A percentile compares a stretch with the other conserved stretches of the same genome.
phyloP scores from a whole-genome alignment of 2,329 filamentous ascomycete genomes.

The Grosmannia clavigera region DNA sequence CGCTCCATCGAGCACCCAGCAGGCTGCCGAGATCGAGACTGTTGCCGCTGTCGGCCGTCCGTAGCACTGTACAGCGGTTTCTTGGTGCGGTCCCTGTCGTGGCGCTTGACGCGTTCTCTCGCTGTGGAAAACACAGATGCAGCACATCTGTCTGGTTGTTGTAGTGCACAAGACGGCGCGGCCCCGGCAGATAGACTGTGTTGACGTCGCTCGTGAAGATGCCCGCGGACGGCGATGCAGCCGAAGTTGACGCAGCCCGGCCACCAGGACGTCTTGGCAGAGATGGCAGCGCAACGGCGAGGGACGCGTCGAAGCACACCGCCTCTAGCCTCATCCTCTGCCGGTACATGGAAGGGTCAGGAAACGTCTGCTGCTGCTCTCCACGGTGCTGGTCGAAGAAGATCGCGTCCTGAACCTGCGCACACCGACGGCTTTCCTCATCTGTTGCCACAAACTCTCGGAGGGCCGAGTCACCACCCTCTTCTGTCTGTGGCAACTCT shows the following conservation, averaged over 20 bases:
- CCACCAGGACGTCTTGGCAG: background rate
- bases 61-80: background rate
- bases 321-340: slow-evolving; percentile 4
- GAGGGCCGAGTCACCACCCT: background rate
- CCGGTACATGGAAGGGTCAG: slow-evolving; percentile 9
- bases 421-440: background rate
- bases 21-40: slow-evolving; percentile 1
- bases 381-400: slow-evolving; percentile 2
- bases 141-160: slow-evolving; percentile 16
- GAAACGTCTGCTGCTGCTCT: background rate
- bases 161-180: slow-evolving; percentile 13
- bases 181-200: slow-evolving; percentile 16
- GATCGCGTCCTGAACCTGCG: background rate
- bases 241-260: background rate
- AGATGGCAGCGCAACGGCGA: background rate
- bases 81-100: background rate
- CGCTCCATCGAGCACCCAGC: slow-evolving; percentile 19
- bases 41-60: background rate
- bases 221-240: background rate
- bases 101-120: background rate
- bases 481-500: background rate
- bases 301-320: slow-evolving; percentile 8
- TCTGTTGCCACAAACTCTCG: background rate
- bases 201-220: slow-evolving; percentile 8
- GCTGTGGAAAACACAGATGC: slow-evolving; percentile 14